Evolutionary conservation across 1,139 yeast genomes (phyloP).

Genomic region (Suhomyces kunorum): DNA sequence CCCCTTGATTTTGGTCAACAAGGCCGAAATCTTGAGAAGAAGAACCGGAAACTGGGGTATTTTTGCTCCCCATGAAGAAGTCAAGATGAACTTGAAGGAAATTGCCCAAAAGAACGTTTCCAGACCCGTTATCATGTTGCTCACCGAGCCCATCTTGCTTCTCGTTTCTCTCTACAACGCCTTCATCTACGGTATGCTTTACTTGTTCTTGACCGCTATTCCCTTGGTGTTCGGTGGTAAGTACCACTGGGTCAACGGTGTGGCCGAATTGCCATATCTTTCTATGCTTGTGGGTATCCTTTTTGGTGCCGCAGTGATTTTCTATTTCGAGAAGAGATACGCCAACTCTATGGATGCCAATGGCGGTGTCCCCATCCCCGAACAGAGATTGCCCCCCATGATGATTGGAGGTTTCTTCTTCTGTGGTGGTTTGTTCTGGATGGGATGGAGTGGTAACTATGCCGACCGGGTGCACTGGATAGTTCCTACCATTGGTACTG

Average conservation of each 20-base stretch:
- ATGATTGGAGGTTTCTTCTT: slow-evolving; percentile 67
- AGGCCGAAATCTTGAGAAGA: slow-evolving; percentile 63
- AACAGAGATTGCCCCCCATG: slow-evolving; percentile 76
- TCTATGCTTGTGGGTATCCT: slow-evolving; percentile 63
- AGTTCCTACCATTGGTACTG: slow-evolving; percentile 77
- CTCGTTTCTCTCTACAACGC: slow-evolving; percentile 74
- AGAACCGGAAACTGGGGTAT: slow-evolving; percentile 73
- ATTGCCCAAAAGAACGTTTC: slow-evolving; percentile 67
- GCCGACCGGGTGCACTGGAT: slow-evolving; percentile 73
- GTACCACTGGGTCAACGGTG: slow-evolving; percentile 56
- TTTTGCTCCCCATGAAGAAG: slow-evolving; percentile 79
- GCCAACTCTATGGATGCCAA: slow-evolving; percentile 40
- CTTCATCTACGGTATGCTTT: slow-evolving; percentile 80
- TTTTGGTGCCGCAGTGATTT: slow-evolving; percentile 50
- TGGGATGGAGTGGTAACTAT: slow-evolving; percentile 82
- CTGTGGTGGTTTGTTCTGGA: slow-evolving; percentile 80
- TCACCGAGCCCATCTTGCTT: slow-evolving; percentile 71
- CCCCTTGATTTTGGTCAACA: slow-evolving; percentile 53
- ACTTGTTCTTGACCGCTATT: slow-evolving; percentile 74
- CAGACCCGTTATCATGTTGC: slow-evolving; percentile 69
- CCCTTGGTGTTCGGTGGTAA: slow-evolving; percentile 70
- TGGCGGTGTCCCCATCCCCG: slow-evolving; percentile 70
- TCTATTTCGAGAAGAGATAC: slow-evolving; percentile 32
- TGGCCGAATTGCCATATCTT: slow-evolving; percentile 62
- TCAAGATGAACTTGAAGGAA: slow-evolving; percentile 59